Base-by-base conservation (phyloP, 768 basidiomycete species). In the Lactarius hatsudake region DNA sequence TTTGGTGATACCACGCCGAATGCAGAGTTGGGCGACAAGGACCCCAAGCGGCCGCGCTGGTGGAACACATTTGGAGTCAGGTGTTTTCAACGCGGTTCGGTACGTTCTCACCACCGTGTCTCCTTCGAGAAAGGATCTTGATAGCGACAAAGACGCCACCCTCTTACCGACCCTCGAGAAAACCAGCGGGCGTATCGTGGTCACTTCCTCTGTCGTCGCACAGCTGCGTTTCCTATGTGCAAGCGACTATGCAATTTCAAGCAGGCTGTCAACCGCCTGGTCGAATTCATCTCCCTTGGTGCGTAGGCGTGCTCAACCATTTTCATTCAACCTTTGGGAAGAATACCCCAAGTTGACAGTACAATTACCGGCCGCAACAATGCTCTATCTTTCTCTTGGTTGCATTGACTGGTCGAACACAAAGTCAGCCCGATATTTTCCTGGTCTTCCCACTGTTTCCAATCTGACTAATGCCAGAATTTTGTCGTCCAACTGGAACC, bases 1-100 rank as follows among this genome's bases (percentile, higher is more conserved):
- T n/a, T n/a, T n/a, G n/a, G n/a, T n/a, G 32, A 32, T 7, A 32
- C 32, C 32, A 42, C 13, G 40, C 30, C 5, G 8, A 26, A 43
- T 2, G 42, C 70, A 69, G 69, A 10, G 59, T 30, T 30, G 28
- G 28, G 28, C 28, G 28, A 30, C 28, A 30, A 30, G 28, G 72
- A 74, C 61, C 66, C 73, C 12, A 65, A 67, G 5, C 68, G 71
- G n/a, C n/a, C n/a, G n/a, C n/a, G n/a, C 57, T 76, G 74, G 72
- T 72, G 72, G 73, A 71, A 71, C 45, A 66, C 64, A n/a, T 60
- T 69, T 61, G 72, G 72, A 32, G 71, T 73, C 12, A 75, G 74
- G 73, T 1, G 55, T 67, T 10, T 76, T 63, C 67, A 73, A 73
- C 43, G 43, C 72, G 2, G 69, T 71, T 3, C 73, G 72, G 72